These are phyloP conservation scores for Huntiella abstrusa DNA, from an alignment of 2,329 filamentous ascomycete genomes.

Conservation along the genomic window DNA sequence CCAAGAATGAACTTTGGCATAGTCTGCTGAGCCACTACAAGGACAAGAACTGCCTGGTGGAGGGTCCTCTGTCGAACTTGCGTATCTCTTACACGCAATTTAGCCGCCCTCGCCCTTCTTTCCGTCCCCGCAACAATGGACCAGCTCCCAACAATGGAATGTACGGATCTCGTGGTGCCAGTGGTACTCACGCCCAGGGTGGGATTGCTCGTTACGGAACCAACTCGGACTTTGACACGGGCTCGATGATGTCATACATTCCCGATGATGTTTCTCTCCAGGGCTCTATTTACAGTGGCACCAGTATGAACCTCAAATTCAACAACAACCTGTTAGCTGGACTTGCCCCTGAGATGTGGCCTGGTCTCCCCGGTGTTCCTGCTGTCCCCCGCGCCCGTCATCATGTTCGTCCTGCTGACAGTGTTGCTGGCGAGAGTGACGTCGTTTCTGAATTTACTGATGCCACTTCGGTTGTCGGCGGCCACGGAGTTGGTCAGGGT, in stretches of 20 bases:
- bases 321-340: slow-evolving; percentile 79
- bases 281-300: slow-evolving; percentile 73
- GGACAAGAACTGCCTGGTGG: slow-evolving; percentile 85
- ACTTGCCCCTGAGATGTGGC: slow-evolving; percentile 79
- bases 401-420: slow-evolving; percentile 50
- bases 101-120: slow-evolving; percentile 78
- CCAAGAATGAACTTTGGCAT: slow-evolving; percentile 97
- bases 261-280: slow-evolving; percentile 94
- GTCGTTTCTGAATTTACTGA: slow-evolving; percentile 84
- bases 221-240: slow-evolving; percentile 47
- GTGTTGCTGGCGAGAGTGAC: slow-evolving; percentile 78
- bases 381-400: slow-evolving; percentile 45
- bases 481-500: slow-evolving; percentile 59
- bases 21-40: slow-evolving; percentile 91
- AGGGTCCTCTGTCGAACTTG: slow-evolving; percentile 88
- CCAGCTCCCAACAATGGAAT: slow-evolving; percentile 5
- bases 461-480: slow-evolving; percentile 58
- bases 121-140: slow-evolving; percentile 36
- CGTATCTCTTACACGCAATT: slow-evolving; percentile 92
- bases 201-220: slow-evolving; percentile 21
- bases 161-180: slow-evolving; percentile 13
- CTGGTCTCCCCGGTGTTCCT: slow-evolving; percentile 50
- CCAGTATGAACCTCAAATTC: slow-evolving; percentile 63
- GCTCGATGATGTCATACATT: slow-evolving; percentile 86
- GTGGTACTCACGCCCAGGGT: slow-evolving; percentile 2